These are phyloP conservation scores for Neohortaea acidophila DNA, from an alignment of 495 filamentous ascomycete genomes.

Conservation along the genomic window DNA sequence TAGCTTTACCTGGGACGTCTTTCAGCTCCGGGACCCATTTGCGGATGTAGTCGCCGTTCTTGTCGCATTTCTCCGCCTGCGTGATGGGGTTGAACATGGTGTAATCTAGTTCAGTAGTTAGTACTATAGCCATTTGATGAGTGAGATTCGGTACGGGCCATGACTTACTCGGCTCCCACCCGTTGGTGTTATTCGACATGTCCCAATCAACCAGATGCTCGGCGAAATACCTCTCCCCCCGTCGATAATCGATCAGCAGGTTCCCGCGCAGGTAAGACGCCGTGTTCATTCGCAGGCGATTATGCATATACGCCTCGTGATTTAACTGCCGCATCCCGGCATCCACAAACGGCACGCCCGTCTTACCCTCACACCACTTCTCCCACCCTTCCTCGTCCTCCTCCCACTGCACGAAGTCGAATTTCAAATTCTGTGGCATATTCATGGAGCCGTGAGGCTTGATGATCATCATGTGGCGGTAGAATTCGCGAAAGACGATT, in stretches of 20 bases:
- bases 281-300: slow-evolving; percentile 33
- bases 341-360: slow-evolving; percentile 32
- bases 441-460: slow-evolving; percentile 33
- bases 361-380: slow-evolving; percentile 31
- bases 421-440: slow-evolving; percentile 33
- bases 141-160: too few species aligned
- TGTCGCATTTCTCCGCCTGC: slow-evolving; percentile 38
- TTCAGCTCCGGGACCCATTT: slow-evolving; percentile 43
- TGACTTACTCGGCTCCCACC: slow-evolving; percentile 32
- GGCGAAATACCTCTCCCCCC: slow-evolving; percentile 32
- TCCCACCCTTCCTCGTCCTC: slow-evolving; percentile 32
- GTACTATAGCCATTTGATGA: too few species aligned
- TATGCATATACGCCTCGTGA: slow-evolving; percentile 34
- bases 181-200: slow-evolving; percentile 32
- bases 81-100: slow-evolving; percentile 33
- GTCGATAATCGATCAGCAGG: slow-evolving; percentile 30
- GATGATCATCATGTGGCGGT: slow-evolving; percentile 29
- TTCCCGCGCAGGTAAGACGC: slow-evolving; percentile 29
- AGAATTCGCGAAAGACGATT: slow-evolving; percentile 33
- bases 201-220: slow-evolving; percentile 34
- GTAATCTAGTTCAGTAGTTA: too few species aligned
- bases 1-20: slow-evolving; percentile 29
- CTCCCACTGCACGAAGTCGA: slow-evolving; percentile 33
- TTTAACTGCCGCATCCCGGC: slow-evolving; percentile 33
- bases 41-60: slow-evolving; percentile 41